Base-by-base conservation (phyloP, 2,329 filamentous ascomycete species). In the Xylaria digitata region DNA sequence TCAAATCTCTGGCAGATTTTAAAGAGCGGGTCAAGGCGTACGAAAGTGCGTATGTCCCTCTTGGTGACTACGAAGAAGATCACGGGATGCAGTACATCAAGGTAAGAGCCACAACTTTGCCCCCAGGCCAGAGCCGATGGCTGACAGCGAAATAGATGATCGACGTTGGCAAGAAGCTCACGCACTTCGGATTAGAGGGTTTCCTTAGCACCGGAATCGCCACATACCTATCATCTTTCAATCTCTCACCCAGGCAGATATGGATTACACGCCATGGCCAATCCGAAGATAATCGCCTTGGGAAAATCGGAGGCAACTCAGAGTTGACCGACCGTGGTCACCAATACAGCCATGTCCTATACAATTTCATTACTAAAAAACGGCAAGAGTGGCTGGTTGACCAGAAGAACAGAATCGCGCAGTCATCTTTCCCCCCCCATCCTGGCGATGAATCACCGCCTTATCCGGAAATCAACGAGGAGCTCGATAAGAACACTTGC, bases 251-350 rank as follows among this genome's bases (percentile, higher is more conserved):
- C 0, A 87, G 96, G 61, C 95, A 97, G 79, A 98, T 99, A 67
- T 99, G 96, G 96, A 96, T 99, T 76, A 98, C 96, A 1, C 86
- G 96, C 57, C 96, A 98, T 76, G 96, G 96, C 48, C 92, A 97
- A 80, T 97, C 94, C 63, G 78, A 88, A 67, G 96, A 99, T 78
- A 97, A 99, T 76, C 85, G 92, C 65, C 85, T 89, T 2, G 94
- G 94, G 68, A 96, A 93, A 78, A 93, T 99, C 67, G 96, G 96
- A 46, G 96, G 96, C 50, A 91, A 99, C 78, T 95, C 77, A 0
- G 86, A 92, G 19, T 83, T 99, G 32, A 97, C 92, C 15, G 88
- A 90, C 45, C 90, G 92, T 57, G 96, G 96, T 19, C 86, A 89
- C 68, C 86, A 85, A 70, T 99, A 97, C 77, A 93, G 91, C 30